Conservation (phyloP, 495 filamentous ascomycete species). For the Neurospora africana region DNA sequence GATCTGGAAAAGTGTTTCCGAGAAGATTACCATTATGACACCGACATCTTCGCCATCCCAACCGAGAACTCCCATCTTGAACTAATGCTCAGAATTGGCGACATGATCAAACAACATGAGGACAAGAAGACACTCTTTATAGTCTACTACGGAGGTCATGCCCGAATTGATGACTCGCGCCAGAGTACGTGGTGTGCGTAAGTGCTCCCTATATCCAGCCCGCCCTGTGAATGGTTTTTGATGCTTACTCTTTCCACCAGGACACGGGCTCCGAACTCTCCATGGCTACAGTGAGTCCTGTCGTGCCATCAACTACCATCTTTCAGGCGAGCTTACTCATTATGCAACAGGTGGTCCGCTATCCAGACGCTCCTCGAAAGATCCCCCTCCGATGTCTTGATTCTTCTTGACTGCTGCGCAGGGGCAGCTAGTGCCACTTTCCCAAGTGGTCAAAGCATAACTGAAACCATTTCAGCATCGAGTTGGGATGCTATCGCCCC, state of each 20-base stretch:
- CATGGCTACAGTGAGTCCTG: slow-evolving; percentile 29
- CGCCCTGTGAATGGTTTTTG: neutral
- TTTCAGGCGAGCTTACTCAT: neutral
- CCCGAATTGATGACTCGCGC: slow-evolving; percentile 38
- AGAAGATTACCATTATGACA: slow-evolving; percentile 36
- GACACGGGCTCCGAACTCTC: slow-evolving; percentile 29
- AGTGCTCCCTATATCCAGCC: slow-evolving; percentile 7
- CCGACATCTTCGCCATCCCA: slow-evolving; percentile 41
- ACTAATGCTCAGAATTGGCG: slow-evolving; percentile 37
- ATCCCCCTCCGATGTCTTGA: slow-evolving; percentile 41
- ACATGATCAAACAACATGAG: slow-evolving; percentile 41
- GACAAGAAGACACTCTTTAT: slow-evolving; percentile 38
- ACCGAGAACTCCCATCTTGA: slow-evolving; percentile 39
- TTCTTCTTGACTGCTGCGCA: slow-evolving; percentile 44
- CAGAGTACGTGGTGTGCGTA: slow-evolving; percentile 45
- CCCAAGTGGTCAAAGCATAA: slow-evolving; percentile 37
- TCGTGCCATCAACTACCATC: neutral
- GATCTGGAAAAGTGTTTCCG: slow-evolving; percentile 39
- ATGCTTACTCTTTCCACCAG: slow-evolving; percentile 2
- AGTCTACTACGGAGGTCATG: slow-evolving; percentile 46
- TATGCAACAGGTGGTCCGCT: slow-evolving; percentile 34
- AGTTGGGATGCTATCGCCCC: slow-evolving; percentile 43
- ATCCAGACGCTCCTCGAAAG: slow-evolving; percentile 44
- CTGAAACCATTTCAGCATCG: slow-evolving; percentile 43
- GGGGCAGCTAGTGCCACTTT: slow-evolving; percentile 41